Evolutionary conservation across 2,329 filamentous ascomycete genomes (phyloP).

Genomic region (Phoma sp.): DNA sequence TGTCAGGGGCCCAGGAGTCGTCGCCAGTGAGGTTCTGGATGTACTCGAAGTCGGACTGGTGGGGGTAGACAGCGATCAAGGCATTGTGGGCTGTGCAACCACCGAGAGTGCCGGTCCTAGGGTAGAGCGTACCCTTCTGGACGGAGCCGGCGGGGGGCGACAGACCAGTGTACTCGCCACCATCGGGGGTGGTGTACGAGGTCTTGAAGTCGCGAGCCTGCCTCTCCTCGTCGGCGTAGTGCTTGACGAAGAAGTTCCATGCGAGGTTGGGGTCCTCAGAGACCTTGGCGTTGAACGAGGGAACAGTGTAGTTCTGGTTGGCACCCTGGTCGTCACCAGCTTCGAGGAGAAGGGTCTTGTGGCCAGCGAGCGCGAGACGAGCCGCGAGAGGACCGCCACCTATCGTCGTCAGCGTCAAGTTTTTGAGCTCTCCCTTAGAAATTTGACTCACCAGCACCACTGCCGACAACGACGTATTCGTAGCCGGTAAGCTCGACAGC

Average conservation of each 20-base stretch:
- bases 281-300: constrained; percentile 59
- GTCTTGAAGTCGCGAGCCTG: constrained; percentile 65
- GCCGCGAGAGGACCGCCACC: constrained; percentile 50
- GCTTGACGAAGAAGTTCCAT: constrained; percentile 70
- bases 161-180: constrained; percentile 55
- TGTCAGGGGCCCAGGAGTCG: constrained; percentile 61
- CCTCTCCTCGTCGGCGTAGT: constrained; percentile 61
- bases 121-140: constrained; percentile 63
- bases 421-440: no score
- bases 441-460: constrained; percentile 39
- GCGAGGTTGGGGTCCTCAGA: constrained; percentile 62
- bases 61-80: constrained; percentile 64
- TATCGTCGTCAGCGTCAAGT: neutral
- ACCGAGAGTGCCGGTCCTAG: constrained; percentile 62
- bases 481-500: constrained; percentile 52
- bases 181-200: constrained; percentile 55
- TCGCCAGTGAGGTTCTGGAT: constrained; percentile 66
- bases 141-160: constrained; percentile 60
- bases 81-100: constrained; percentile 69
- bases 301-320: constrained; percentile 59
- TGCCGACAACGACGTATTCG: constrained; percentile 68
- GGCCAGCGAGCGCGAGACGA: constrained; percentile 64
- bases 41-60: constrained; percentile 64
- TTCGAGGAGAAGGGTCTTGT: constrained; percentile 66
- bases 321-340: constrained; percentile 64